Evolutionary conservation across 345 rosid genomes (phyloP), one percentile per base, ranked within the genome.

Genomic region (Jatropha curcas): DNA sequence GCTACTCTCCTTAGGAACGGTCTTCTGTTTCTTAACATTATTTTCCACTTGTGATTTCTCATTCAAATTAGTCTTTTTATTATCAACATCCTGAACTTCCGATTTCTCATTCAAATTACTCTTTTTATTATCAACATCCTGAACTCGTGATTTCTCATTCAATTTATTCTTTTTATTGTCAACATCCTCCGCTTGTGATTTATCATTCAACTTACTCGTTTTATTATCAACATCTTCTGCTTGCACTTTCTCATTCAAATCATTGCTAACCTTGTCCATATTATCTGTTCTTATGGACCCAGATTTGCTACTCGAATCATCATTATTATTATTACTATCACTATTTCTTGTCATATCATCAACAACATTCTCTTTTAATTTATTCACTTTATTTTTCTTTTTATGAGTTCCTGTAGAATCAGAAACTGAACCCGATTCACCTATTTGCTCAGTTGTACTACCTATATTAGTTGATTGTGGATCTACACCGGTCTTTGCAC

Each of bases 351-450:
- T n/a, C n/a, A n/a, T n/a, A 57, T 8, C 61, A 16, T 56, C 31
- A 20, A 0, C 71, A 60, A 6, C 20, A 19, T 7, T 35, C 24
- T 70, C 62, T 55, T 76, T 31, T 25, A 58, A 51, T 61, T 57
- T 53, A 39, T 43, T 45, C 48, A 16, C 45, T 68, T 62, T 70
- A 78, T 55, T 59, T 52, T 62, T 62, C 37, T 13, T 65, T 34
- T 68, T 83, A 28, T 35, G 65, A 39, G 35, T 72, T 56, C 43
- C 63, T 75, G 33, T 35, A 50, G 80, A 67, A 71, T 72, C 80
- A 9, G 81, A 14, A 71, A 57, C 71, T 34, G 30, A 59, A 7
- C 52, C 52, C 41, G 77, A 67, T 30, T 64, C 82, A 48, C 5
- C 72, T 1, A 62, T 51, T 76, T 66, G 62, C 8, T 74, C 64